Evolutionary conservation across 176 grass and related monocot species (phyloP).

Genomic region (Carex scoparia): DNA sequence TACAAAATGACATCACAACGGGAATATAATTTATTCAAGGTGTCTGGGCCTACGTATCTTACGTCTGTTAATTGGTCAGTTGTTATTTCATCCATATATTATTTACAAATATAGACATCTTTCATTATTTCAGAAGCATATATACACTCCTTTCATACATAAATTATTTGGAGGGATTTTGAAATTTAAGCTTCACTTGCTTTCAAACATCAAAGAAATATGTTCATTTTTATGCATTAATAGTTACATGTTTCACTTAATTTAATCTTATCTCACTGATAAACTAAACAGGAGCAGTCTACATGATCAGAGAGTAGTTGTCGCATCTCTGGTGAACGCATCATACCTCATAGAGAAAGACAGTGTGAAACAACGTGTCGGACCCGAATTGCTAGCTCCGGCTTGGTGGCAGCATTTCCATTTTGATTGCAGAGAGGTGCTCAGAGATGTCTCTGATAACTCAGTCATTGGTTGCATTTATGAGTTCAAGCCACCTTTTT

Average conservation of each 20-base stretch:
- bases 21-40: constrained; percentile 33
- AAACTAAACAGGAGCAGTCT: background rate
- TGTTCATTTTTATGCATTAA: background rate
- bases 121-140: no score
- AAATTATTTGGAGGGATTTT: no score
- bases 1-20: constrained; percentile 37
- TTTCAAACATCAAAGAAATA: background rate
- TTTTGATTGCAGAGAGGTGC: background rate
- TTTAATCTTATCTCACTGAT: background rate
- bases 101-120: no score
- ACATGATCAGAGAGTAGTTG: constrained; percentile 6
- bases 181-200: background rate
- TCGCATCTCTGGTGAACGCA: background rate
- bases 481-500: background rate
- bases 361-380: background rate
- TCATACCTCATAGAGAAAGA: background rate
- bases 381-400: background rate
- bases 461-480: constrained; percentile 7
- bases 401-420: background rate
- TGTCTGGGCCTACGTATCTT: constrained; percentile 43
- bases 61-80: constrained; percentile 54
- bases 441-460: background rate
- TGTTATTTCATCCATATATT: no score
- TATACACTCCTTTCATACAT: background rate
- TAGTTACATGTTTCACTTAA: background rate